These are phyloP conservation scores for Podospora tetraspora DNA, from an alignment of 495 filamentous ascomycete genomes.

Conservation along the genomic window DNA sequence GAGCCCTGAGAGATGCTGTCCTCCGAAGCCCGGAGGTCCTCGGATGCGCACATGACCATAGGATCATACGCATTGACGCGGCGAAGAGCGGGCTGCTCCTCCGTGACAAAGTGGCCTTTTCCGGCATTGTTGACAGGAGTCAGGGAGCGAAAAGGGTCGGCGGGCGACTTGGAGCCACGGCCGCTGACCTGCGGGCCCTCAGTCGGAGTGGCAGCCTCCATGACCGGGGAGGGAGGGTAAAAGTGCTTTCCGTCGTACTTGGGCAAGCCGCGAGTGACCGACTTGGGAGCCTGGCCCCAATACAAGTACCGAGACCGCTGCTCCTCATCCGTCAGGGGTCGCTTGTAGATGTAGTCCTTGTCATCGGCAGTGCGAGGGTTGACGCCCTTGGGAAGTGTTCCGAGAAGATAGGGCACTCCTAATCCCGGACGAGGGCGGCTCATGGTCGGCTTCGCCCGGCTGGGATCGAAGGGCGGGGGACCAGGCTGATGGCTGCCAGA, in stretches of 20 bases:
- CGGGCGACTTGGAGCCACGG: slow-evolving; percentile 26
- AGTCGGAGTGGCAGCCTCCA: slow-evolving; percentile 18
- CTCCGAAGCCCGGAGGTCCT: slow-evolving; percentile 9
- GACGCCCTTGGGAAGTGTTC: slow-evolving; percentile 36
- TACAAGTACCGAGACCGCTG: slow-evolving; percentile 45
- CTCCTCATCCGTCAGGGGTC: slow-evolving; percentile 46
- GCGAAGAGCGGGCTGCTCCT: slow-evolving; percentile 17
- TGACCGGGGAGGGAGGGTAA: slow-evolving; percentile 48
- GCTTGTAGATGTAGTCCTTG: slow-evolving; percentile 42
- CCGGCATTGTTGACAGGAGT: slow-evolving; percentile 24
- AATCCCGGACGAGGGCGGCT: slow-evolving; percentile 3
- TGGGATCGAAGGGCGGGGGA: neutral
- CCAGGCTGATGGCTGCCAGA: neutral
- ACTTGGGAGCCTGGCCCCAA: slow-evolving; percentile 44
- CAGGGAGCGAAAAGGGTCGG: slow-evolving; percentile 35
- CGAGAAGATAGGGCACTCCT: slow-evolving; percentile 41
- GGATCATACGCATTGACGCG: slow-evolving; percentile 20
- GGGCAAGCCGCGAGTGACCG: slow-evolving; percentile 42
- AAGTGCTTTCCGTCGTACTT: slow-evolving; percentile 55
- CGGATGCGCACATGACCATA: slow-evolving; percentile 18
- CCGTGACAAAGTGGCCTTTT: slow-evolving; percentile 17
- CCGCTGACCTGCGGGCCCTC: slow-evolving; percentile 14
- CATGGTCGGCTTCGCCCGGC: slow-evolving; percentile 1
- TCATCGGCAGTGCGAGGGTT: slow-evolving; percentile 29
- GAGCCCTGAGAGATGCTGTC: neutral